A percentile compares a stretch with the other conserved stretches of the same genome.
phyloP scores from a whole-genome alignment of 192 early-diverging fungal genomes.

The Helicostylum pulchrum region DNA sequence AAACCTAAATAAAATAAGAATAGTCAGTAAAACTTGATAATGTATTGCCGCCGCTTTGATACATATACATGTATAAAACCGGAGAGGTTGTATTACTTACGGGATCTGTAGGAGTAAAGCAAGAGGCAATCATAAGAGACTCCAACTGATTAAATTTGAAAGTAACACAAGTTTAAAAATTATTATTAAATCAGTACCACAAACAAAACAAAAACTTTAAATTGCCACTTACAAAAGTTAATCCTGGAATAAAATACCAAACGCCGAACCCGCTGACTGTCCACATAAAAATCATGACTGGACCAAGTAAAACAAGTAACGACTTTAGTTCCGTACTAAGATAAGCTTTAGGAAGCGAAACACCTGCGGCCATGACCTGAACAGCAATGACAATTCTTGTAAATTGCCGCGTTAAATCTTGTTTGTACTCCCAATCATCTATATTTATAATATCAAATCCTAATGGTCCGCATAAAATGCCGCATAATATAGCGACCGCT shows the following conservation, averaged over 20 bases:
- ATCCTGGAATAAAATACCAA: constrained; percentile 49
- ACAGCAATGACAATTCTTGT: constrained; percentile 75
- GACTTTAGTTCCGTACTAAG: constrained; percentile 60
- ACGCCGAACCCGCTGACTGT: constrained; percentile 59
- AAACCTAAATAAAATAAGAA: constrained; percentile 31
- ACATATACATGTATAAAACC: no score
- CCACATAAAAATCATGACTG: constrained; percentile 86
- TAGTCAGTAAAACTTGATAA: no score
- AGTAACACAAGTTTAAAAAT: background rate
- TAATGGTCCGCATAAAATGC: constrained; percentile 74
- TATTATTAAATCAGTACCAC: background rate
- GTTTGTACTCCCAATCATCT: constrained; percentile 33
- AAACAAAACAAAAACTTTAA: constrained; percentile 3
- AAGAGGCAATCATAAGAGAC: constrained; percentile 75
- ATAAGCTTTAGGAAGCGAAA: constrained; percentile 61
- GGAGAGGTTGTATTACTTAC: constrained; percentile 41
- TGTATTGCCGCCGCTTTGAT: no score
- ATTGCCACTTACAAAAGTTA: constrained; percentile 50
- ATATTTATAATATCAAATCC: constrained; percentile 64
- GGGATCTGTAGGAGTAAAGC: constrained; percentile 89
- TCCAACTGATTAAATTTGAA: constrained; percentile 46
- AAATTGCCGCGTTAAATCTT: constrained; percentile 60
- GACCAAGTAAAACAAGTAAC: constrained; percentile 66
- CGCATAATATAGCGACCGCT: constrained; percentile 76
- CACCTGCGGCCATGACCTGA: constrained; percentile 83